phyloP scores from a whole-genome alignment of 495 filamentous ascomycete species.

The Penicillium maclennaniae region DNA sequence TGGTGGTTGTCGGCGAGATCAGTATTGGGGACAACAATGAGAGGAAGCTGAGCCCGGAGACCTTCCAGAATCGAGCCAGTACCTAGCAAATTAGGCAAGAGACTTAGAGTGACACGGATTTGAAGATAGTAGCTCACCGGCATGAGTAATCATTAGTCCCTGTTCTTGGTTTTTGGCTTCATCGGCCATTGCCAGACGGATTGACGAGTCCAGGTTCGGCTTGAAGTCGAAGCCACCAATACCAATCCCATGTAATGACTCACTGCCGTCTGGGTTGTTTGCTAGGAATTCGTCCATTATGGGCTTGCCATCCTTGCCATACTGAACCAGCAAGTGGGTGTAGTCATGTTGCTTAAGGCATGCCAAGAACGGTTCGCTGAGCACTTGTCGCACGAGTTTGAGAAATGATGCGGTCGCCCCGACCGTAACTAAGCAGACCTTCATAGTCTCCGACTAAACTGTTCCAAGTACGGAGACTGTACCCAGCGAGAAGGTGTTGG shows the following conservation, averaged over 20 bases:
- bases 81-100: constrained; percentile 44
- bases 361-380: constrained; percentile 56
- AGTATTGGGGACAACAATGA: constrained; percentile 85
- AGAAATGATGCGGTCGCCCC: constrained; percentile 87
- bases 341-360: constrained; percentile 53
- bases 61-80: constrained; percentile 87
- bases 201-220: constrained; percentile 51
- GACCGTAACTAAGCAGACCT: constrained; percentile 75
- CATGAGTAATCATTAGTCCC: constrained; percentile 79
- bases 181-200: constrained; percentile 48
- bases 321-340: constrained; percentile 68
- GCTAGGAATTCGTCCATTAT: constrained; percentile 40
- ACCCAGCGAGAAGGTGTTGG: not conserved
- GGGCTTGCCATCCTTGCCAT: constrained; percentile 57
- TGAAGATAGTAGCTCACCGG: constrained; percentile 51
- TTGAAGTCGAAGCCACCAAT: constrained; percentile 67
- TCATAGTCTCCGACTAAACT: constrained; percentile 16
- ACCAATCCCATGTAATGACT: constrained; percentile 37
- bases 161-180: constrained; percentile 2
- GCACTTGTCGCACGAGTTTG: constrained; percentile 61
- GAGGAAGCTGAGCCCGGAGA: constrained; percentile 58
- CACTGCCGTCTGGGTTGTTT: constrained; percentile 11
- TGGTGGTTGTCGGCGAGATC: constrained; percentile 88
- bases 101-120: not conserved
- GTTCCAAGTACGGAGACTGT: not conserved